Evolutionary conservation across 176 grass and related monocot genomes (phyloP), one percentile per base, ranked within the genome.

Genomic region (Carex cristatella): DNA sequence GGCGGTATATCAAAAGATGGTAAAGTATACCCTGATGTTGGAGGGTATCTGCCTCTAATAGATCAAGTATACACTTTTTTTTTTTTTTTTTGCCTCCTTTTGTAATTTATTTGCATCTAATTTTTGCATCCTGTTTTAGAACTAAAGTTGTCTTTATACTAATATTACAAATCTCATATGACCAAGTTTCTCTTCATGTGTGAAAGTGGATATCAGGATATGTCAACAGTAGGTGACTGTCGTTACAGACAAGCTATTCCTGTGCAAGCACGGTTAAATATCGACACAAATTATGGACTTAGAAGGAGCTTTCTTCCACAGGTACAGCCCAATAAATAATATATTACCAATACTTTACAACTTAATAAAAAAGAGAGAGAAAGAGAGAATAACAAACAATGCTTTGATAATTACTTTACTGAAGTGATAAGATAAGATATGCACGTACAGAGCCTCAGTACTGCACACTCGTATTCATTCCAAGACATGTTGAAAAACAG

Each of bases 161-260:
- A 46, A 8, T 10, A 19, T n/a, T 19, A 19, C 16, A 46, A 69
- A 71, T 53, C 19, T 75, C 46, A 53, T 53, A 51, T 54, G 10
- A 54, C n/a, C n/a, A 49, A 53, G 72, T 53, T 76, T 69, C 13
- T 51, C 15, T 54, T 76, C 15, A 28, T 53, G n/a, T 55, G 19
- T 31, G 51, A 32, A 55, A 53, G 32, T 59, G 53, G 4, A 28
- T 64, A 40, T 5, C 86, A 98, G 95, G 92, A 82, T 15, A 88
- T 90, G 79, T 86, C 92, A 71, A 97, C 86, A 0, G 85, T 80
- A 30, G 92, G 91, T 12, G 82, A 90, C 10, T 93, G 92, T 62
- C 88, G 92, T 4, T 98, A 98, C 63, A 83, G 92, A 61, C 92
- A 98, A 91, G 91, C 92, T 68, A 87, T 98, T 84, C 95, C 92